Percentiles rank a stretch among this genome's conserved stretches.
Evolutionary conservation across 805 yeast genomes (phyloP).

Genomic region (Maudiozyma pseudohumilis): DNA sequence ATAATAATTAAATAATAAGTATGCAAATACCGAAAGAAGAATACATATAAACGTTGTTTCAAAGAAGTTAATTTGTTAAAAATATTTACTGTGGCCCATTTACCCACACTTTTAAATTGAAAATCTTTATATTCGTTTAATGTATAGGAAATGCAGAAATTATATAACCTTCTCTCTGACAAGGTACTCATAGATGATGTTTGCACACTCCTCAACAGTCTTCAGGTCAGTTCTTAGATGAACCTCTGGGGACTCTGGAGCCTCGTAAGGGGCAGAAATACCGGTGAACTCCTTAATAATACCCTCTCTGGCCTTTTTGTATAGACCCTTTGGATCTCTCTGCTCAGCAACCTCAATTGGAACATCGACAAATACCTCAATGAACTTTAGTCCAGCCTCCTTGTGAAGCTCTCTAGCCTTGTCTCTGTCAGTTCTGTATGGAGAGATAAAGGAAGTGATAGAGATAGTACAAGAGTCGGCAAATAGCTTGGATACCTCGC

Average conservation of each 20-base stretch:
- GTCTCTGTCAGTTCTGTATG: constrained; percentile 76
- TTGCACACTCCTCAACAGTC: constrained; percentile 74
- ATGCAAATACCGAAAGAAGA: too few species aligned
- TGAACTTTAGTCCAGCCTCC: constrained; percentile 64
- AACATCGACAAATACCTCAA: constrained; percentile 87
- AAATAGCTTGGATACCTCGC: constrained; percentile 88
- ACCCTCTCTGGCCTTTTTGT: constrained; percentile 95
- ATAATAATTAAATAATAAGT: too few species aligned
- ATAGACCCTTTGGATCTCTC: constrained; percentile 95
- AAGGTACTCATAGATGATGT: constrained; percentile 59
- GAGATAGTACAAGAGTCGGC: constrained; percentile 88
- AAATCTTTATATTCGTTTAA: neutral
- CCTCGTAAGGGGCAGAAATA: constrained; percentile 91
- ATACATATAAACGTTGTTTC: too few species aligned
- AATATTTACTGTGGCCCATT: too few species aligned
- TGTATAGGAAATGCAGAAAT: neutral
- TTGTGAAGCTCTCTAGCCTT: constrained; percentile 79
- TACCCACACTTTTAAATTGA: too few species aligned
- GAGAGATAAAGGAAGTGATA: constrained; percentile 86
- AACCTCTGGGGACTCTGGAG: constrained; percentile 76
- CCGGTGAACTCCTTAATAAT: constrained; percentile 92
- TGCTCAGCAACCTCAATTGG: constrained; percentile 91
- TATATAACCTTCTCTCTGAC: constrained; percentile 34
- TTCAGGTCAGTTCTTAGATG: constrained; percentile 64
- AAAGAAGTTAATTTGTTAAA: too few species aligned